phyloP scores from a whole-genome alignment of 306 rosid genomes.

The Vicia sativa region DNA sequence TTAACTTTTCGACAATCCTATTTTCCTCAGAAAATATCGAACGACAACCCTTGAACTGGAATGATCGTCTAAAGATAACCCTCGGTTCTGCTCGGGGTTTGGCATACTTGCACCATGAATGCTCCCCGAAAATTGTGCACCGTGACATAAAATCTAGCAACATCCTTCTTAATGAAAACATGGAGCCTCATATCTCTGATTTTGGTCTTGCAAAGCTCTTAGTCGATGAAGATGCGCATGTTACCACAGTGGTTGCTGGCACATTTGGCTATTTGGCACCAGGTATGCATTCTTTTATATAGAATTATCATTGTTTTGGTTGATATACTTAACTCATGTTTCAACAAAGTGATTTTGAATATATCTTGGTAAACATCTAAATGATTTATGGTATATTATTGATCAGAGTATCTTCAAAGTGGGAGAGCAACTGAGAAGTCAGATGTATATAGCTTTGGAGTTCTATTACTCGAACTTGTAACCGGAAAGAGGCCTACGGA shows the following conservation, averaged over 20 bases:
- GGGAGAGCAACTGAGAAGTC: conserved; percentile 96
- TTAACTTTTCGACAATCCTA: background rate
- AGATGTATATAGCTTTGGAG: conserved; percentile 96
- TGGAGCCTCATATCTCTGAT: conserved; percentile 90
- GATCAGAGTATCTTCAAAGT: conserved; percentile 86
- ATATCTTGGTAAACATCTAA: background rate
- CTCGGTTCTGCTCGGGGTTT: conserved; percentile 97
- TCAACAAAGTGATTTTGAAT: conserved; percentile 1
- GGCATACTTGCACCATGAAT: conserved; percentile 91
- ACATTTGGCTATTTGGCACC: conserved; percentile 98
- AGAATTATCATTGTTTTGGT: background rate
- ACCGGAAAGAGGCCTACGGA: conserved; percentile 99
- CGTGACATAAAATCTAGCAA: conserved; percentile 96
- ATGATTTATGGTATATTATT: background rate
- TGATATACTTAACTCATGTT: background rate
- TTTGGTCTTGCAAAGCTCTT: conserved; percentile 94
- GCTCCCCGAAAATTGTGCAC: conserved; percentile 85
- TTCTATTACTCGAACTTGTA: conserved; percentile 89
- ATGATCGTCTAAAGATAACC: conserved; percentile 75
- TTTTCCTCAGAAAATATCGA: conserved; percentile 45
- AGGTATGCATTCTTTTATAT: conserved; percentile 50
- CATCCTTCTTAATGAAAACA: conserved; percentile 80
- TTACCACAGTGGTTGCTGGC: conserved; percentile 98
- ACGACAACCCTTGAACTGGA: conserved; percentile 65
- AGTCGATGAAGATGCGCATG: conserved; percentile 92